These are phyloP conservation scores for Candida gigantensis DNA, from an alignment of 1,139 yeast species.

Conservation along the genomic window DNA sequence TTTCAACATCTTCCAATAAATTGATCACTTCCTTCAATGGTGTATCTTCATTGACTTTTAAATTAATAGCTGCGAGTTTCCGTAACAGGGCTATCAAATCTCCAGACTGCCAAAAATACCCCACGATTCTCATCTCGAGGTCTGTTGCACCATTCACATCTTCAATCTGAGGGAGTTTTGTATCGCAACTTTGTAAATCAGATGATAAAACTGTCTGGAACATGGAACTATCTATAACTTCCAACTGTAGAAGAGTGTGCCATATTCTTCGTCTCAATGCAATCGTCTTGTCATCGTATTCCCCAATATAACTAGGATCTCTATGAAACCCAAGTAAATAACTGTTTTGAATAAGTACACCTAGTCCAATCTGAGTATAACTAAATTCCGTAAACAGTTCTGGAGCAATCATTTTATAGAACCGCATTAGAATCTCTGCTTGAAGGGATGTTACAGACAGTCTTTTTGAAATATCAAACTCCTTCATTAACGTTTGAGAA, in stretches of 20 bases:
- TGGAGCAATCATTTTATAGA: constrained; percentile 30
- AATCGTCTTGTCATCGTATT: constrained; percentile 3
- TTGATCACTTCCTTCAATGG: constrained; percentile 13
- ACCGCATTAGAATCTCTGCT: constrained; percentile 34
- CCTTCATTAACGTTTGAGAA: constrained; percentile 37
- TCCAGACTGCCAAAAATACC: constrained; percentile 15
- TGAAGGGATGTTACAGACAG: constrained; percentile 51
- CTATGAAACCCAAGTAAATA: constrained; percentile 53
- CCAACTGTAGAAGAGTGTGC: constrained; percentile 25
- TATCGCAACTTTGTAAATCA: constrained; percentile 20
- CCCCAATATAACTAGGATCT: constrained; percentile 43
- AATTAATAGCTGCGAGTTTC: constrained; percentile 12
- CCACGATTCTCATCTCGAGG: constrained; percentile 23
- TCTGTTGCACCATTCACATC: constrained; percentile 18
- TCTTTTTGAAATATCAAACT: constrained; percentile 37
- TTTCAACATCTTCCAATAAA: not conserved
- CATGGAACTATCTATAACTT: constrained; percentile 18
- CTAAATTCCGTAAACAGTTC: constrained; percentile 25
- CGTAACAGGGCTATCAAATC: constrained; percentile 9
- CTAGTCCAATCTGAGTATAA: constrained; percentile 21
- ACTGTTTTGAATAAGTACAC: constrained; percentile 50
- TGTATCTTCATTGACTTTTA: constrained; percentile 12
- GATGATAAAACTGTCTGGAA: constrained; percentile 15
- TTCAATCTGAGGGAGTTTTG: constrained; percentile 22
- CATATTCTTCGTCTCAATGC: constrained; percentile 52